These are phyloP conservation scores for Talaromyces sp. DNA, from an alignment of 2,329 filamentous ascomycete genomes.

Conservation along the genomic window DNA sequence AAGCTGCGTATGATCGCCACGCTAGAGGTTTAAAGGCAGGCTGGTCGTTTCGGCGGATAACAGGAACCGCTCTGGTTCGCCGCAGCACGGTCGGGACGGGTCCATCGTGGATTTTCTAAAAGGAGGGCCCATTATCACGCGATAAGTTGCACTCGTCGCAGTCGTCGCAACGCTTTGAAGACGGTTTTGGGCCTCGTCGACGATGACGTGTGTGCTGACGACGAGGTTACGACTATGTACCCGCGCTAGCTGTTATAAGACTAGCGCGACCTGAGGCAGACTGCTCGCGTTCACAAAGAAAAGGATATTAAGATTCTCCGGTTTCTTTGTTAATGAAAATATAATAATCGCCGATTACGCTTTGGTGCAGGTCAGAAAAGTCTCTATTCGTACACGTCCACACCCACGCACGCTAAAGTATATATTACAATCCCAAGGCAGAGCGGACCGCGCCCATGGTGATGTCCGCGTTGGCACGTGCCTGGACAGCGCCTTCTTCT, in stretches of 20 bases:
- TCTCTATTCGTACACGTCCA: not conserved
- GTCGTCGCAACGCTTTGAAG: not conserved
- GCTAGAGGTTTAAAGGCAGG: not conserved
- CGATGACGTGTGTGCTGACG: not conserved
- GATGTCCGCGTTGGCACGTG: conserved; percentile 25
- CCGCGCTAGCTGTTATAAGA: not conserved
- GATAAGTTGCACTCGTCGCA: not conserved
- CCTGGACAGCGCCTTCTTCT: conserved; percentile 24
- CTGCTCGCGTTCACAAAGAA: not conserved
- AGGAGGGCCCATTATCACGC: not conserved
- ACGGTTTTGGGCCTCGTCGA: not conserved
- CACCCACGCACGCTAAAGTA: not conserved
- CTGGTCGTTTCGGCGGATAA: not conserved
- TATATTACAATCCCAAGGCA: conserved; percentile 25
- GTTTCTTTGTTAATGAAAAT: not conserved
- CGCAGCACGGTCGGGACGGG: not conserved
- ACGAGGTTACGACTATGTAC: not conserved
- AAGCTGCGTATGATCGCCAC: not conserved
- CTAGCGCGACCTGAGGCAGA: not conserved
- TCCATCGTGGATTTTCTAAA: not conserved
- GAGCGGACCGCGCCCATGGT: conserved; percentile 29
- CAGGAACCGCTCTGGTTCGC: not conserved
- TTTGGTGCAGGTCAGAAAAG: not conserved
- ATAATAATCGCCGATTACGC: not conserved
- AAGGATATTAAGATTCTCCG: not conserved